Conservation (phyloP, 257 asterid species). For the Phtheirospermum japonicum region DNA sequence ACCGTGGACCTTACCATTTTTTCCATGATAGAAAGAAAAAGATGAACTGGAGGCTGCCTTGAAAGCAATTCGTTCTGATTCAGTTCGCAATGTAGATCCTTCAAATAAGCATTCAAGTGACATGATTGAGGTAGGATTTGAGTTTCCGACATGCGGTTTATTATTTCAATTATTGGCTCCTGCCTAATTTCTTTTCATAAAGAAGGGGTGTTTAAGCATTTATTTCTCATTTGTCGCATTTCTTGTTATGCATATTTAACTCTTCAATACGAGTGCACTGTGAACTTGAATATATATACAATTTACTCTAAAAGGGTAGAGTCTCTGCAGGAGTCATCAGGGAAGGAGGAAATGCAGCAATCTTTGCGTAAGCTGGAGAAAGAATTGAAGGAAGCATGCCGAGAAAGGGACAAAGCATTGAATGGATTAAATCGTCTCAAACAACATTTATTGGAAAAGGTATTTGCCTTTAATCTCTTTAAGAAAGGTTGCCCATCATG, state of each 20-base stretch:
- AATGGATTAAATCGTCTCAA: slow-evolving; percentile 86
- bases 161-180: slow-evolving; percentile 5
- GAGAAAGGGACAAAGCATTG: slow-evolving; percentile 74
- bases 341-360: slow-evolving; percentile 61
- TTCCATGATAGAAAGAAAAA: slow-evolving; percentile 67
- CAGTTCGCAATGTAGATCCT: slow-evolving; percentile 34
- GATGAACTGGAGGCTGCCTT: slow-evolving; percentile 64
- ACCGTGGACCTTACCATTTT: slow-evolving; percentile 32
- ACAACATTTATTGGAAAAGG: slow-evolving; percentile 97
- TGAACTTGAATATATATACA: too few species aligned
- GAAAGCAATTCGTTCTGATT: slow-evolving; percentile 44
- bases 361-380: slow-evolving; percentile 71
- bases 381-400: slow-evolving; percentile 64
- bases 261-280: too few species aligned
- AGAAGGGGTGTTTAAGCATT: slow-evolving; percentile 11
- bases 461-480: slow-evolving; percentile 27
- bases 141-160: background rate
- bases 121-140: slow-evolving; percentile 50
- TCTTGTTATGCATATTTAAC: too few species aligned
- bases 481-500: slow-evolving; percentile 23
- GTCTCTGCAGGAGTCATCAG: slow-evolving; percentile 47
- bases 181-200: slow-evolving; percentile 6
- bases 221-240: slow-evolving; percentile 11
- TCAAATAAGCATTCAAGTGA: slow-evolving; percentile 31
- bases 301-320: slow-evolving; percentile 29